Conservation (phyloP, 2,329 filamentous ascomycete species). For the Aspergillus hortae region DNA sequence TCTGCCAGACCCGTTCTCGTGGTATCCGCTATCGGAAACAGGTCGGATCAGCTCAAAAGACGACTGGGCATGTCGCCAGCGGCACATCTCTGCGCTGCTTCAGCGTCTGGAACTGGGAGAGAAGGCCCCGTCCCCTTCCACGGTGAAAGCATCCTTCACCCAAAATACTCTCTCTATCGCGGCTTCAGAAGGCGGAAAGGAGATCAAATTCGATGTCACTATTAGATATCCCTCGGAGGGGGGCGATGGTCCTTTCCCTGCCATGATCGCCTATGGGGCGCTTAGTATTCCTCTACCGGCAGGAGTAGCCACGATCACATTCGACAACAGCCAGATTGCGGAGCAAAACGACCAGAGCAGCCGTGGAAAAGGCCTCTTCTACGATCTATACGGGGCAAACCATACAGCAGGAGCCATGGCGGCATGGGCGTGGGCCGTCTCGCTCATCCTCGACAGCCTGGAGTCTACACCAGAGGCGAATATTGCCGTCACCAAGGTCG, state of each 20-base stretch:
- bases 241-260: constrained; percentile 51
- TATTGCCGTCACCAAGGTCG: constrained; percentile 51
- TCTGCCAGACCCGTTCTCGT: constrained; percentile 3
- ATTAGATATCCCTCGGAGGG: constrained; percentile 5
- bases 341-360: constrained; percentile 44
- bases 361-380: constrained; percentile 58
- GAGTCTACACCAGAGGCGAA: constrained; percentile 45
- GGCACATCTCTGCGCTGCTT: neutral
- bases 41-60: neutral
- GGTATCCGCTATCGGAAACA: neutral
- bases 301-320: constrained; percentile 56
- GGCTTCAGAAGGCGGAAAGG: neutral
- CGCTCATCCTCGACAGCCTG: constrained; percentile 58
- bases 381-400: constrained; percentile 54
- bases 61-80: constrained; percentile 2
- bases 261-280: constrained; percentile 56
- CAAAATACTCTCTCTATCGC: constrained; percentile 1
- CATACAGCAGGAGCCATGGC: constrained; percentile 58
- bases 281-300: constrained; percentile 54
- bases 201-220: neutral
- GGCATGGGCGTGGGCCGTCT: constrained; percentile 63
- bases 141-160: neutral
- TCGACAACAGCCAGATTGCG: constrained; percentile 58
- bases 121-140: neutral
- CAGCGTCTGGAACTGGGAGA: constrained; percentile 2